Percentiles rank a stretch among this genome's conserved stretches.
These are phyloP conservation scores for Xerocomellus chrysenteron DNA, from an alignment of 768 basidiomycete genomes.

Conservation along the genomic window DNA sequence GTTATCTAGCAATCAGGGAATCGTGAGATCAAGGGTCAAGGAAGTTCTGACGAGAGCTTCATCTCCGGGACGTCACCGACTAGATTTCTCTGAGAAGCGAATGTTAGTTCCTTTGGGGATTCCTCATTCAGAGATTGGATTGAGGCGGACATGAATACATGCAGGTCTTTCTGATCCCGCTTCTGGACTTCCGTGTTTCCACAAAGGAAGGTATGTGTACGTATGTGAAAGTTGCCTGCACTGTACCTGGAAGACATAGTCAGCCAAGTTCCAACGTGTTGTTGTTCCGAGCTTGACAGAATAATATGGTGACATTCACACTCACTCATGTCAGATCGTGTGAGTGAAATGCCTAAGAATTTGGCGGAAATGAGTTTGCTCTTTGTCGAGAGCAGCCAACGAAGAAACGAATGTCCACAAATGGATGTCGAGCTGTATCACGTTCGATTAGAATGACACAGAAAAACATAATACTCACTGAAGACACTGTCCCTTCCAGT, in stretches of 20 bases:
- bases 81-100: not conserved
- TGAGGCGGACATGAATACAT: not conserved
- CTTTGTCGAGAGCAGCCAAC: not conserved
- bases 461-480: not conserved
- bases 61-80: conserved; percentile 1
- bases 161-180: not conserved
- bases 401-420: not conserved
- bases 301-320: not conserved
- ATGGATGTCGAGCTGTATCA: not conserved
- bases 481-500: not conserved
- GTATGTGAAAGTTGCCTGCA: not conserved
- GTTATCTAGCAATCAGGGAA: not conserved
- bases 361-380: not conserved
- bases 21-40: not conserved
- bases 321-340: conserved; percentile 1
- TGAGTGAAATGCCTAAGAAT: not conserved
- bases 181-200: not conserved
- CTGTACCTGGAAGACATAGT: conserved; percentile 5
- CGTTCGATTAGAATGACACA: not conserved
- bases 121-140: conserved; percentile 1
- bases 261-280: not conserved
- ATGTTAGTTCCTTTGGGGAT: not conserved
- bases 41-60: not conserved
- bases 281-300: not conserved
- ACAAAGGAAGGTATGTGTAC: not conserved